phyloP scores from a whole-genome alignment of 805 yeast genomes.

The Candida easanensis region DNA sequence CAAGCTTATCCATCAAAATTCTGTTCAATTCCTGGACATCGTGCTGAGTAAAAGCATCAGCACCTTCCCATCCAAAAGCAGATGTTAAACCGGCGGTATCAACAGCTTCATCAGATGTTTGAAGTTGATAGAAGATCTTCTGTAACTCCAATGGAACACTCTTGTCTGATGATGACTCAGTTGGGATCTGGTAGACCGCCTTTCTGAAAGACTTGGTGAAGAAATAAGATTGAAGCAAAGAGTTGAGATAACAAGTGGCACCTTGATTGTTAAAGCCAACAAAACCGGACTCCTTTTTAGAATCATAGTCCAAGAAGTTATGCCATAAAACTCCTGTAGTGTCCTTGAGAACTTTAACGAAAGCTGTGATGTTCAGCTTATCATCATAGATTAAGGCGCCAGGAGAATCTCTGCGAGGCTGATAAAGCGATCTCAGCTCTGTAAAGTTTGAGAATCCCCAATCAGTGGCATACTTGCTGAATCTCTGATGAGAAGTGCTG shows the following conservation, averaged over 20 bases:
- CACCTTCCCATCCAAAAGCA: slow-evolving; percentile 96
- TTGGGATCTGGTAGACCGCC: slow-evolving; percentile 87
- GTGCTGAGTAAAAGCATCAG: slow-evolving; percentile 95
- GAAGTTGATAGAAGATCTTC: slow-evolving; percentile 77
- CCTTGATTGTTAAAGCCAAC: slow-evolving; percentile 96
- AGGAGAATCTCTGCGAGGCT: slow-evolving; percentile 30
- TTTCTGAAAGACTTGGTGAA: slow-evolving; percentile 80
- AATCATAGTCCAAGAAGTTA: slow-evolving; percentile 77
- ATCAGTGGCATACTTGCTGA: slow-evolving; percentile 71
- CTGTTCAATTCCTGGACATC: slow-evolving; percentile 97
- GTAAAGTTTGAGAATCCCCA: slow-evolving; percentile 93
- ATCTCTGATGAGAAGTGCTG: slow-evolving; percentile 75
- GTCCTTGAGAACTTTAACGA: slow-evolving; percentile 75
- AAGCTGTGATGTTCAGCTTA: slow-evolving; percentile 66
- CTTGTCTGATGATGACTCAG: slow-evolving; percentile 45
- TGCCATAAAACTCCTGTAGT: slow-evolving; percentile 96
- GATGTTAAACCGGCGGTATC: slow-evolving; percentile 84
- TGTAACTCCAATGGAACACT: slow-evolving; percentile 85
- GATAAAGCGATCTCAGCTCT: slow-evolving; percentile 41
- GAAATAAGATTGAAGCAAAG: slow-evolving; percentile 84
- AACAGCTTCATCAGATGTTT: slow-evolving; percentile 69
- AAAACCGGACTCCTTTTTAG: slow-evolving; percentile 82
- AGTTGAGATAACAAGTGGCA: slow-evolving; percentile 95
- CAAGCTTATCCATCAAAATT: slow-evolving; percentile 91
- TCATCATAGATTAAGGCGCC: slow-evolving; percentile 46